Conservation (phyloP, 2,329 filamentous ascomycete species). For the Thermothelomyces thermophilus region DNA sequence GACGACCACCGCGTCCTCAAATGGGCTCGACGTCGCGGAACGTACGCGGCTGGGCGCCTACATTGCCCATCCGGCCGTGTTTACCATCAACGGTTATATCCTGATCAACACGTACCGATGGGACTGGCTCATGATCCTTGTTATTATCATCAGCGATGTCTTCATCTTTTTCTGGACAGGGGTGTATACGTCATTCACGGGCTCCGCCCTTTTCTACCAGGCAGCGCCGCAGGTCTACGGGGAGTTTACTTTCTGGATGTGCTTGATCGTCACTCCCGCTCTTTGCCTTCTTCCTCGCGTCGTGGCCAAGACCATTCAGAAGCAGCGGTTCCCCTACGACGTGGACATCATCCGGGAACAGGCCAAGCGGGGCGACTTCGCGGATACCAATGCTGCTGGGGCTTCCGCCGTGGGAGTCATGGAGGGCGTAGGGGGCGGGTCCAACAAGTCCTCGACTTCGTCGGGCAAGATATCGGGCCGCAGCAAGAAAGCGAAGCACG, state of each 20-base stretch:
- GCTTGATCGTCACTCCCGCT: conserved; percentile 69
- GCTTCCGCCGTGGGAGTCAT: conserved; percentile 32
- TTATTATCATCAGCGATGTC: conserved; percentile 74
- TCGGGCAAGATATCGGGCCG: conserved; percentile 46
- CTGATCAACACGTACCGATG: conserved; percentile 94
- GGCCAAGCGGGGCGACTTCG: conserved; percentile 74
- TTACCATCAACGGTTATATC: conserved; percentile 90
- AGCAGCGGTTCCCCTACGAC: conserved; percentile 88
- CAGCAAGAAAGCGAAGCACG: conserved; percentile 48
- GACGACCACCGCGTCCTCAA: conserved; percentile 62
- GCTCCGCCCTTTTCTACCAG: conserved; percentile 59
- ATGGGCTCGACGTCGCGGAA: conserved; percentile 70
- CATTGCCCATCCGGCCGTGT: conserved; percentile 73
- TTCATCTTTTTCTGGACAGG: conserved; percentile 96
- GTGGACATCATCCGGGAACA: conserved; percentile 96
- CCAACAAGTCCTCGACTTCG: conserved; percentile 55
- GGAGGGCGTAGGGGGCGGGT: conserved; percentile 35
- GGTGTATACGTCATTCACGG: conserved; percentile 58
- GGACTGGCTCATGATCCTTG: conserved; percentile 91
- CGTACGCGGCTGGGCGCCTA: conserved; percentile 80
- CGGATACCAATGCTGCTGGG: conserved; percentile 49
- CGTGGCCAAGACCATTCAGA: conserved; percentile 78
- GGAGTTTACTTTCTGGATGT: conserved; percentile 79
- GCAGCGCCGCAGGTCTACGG: conserved; percentile 73
- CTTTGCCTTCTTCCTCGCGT: conserved; percentile 86